Base-by-base conservation (phyloP, 129 eudicot species). In the Escallonia rubra region DNA sequence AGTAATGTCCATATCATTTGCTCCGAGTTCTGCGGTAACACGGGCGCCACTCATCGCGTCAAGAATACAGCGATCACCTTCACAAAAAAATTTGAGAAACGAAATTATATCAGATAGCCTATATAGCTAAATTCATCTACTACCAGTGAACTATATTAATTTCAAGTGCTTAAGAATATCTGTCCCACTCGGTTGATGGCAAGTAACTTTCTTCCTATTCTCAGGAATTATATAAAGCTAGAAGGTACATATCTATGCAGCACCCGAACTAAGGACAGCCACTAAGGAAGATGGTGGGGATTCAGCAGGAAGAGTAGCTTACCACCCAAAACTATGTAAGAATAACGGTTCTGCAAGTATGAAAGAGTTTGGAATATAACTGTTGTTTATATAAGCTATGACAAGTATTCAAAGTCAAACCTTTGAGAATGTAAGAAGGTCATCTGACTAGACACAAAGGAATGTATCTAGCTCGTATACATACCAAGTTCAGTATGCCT, bases 41-140 rank as follows among this genome's bases (percentile, higher is more conserved):
- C 76, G 66, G 34, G 1, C 34, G 57, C 77, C 80, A 71, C 86
- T 84, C 86, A 80, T 84, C 49, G 60, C 66, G 74, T 72, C 51
- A n/a, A 66, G 73, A 49, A 58, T 50, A 5, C 41, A 38, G 40
- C 57, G 63, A 64, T 73, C 53, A 58, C 80, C 87, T 78, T 71
- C 77, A 54, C 10, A 10, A 23, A 1, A 55, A 68, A 52, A 71
- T 47, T 6, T 8, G 62, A 53, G 42, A 41, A 61, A 72, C 6
- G 61, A 38, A 66, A 23, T 23, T 23, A 23, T 23, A 23, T 23
- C 34, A 23, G 34, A 63, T 41, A 34, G 4, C 43, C 41, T 13
- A 67, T 50, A 38, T 47, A 52, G 15, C 44, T 2, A 74, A 38
- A 66, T 40, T 16, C 3, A 73, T 38, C 54, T 39, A 57, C 9